Percentiles rank a stretch among this genome's conserved stretches.
phyloP scores from a whole-genome alignment of 1,284 basidiomycete species.

The Xerocomus cyaneibrunnescens region DNA sequence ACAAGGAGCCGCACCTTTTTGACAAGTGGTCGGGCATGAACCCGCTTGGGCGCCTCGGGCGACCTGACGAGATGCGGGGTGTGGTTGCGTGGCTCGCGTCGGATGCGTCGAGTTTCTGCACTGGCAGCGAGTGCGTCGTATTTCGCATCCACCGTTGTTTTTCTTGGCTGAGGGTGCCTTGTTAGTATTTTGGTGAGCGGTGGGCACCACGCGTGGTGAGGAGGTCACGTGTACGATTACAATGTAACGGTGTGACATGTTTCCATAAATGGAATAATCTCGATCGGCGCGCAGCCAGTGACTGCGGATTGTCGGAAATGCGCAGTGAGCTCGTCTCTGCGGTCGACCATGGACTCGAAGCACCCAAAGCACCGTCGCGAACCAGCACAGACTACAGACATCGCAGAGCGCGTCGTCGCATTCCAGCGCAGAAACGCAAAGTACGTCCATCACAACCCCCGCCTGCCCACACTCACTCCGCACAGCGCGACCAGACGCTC shows the following conservation, averaged over 20 bases:
- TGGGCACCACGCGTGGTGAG: slow-evolving; percentile 69
- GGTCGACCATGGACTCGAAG: slow-evolving; percentile 12
- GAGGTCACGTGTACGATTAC: slow-evolving; percentile 11
- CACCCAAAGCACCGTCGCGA: slow-evolving; percentile 31
- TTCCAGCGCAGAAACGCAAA: slow-evolving; percentile 62
- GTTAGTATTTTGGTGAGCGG: slow-evolving; percentile 67
- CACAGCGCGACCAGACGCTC: slow-evolving; percentile 47
- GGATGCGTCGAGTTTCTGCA: slow-evolving; percentile 74
- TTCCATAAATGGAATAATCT: slow-evolving; percentile 29
- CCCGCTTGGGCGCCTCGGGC: slow-evolving; percentile 73
- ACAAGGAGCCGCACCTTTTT: slow-evolving; percentile 65
- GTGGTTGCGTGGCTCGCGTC: slow-evolving; percentile 79
- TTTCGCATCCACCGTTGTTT: neutral
- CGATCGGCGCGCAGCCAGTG: slow-evolving; percentile 36
- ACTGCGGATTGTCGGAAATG: slow-evolving; percentile 32
- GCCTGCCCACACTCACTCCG: slow-evolving; percentile 5
- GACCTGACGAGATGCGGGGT: slow-evolving; percentile 77
- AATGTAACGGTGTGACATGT: neutral
- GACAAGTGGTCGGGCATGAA: slow-evolving; percentile 75
- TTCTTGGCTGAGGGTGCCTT: too few species aligned
- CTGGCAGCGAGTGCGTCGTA: slow-evolving; percentile 68
- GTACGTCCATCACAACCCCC: slow-evolving; percentile 39
- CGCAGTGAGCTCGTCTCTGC: slow-evolving; percentile 15
- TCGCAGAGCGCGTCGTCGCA: slow-evolving; percentile 65
- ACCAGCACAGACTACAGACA: slow-evolving; percentile 58